These are phyloP conservation scores for Fraxinus albicans DNA, from an alignment of 305 asterid genomes.

Conservation along the genomic window DNA sequence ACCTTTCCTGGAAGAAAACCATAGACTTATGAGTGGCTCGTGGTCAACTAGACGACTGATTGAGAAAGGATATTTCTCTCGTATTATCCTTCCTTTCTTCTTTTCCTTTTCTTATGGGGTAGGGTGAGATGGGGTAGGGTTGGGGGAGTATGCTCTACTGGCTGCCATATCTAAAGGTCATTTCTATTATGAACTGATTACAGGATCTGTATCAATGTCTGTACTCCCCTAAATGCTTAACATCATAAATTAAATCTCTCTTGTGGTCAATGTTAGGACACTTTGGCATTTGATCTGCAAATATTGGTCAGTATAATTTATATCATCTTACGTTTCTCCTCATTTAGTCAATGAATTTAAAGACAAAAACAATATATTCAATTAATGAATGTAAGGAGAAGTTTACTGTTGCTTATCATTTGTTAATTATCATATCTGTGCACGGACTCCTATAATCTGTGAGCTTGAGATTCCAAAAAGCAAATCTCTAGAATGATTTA, in stretches of 20 bases:
- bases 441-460: neutral
- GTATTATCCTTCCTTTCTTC: neutral
- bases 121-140: neutral
- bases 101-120: neutral
- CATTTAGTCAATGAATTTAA: neutral
- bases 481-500: neutral
- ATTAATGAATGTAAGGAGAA: neutral
- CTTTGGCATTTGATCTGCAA: neutral
- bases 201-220: neutral
- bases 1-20: neutral
- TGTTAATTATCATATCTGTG: neutral
- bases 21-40: neutral
- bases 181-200: neutral
- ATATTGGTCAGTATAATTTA: neutral
- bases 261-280: neutral
- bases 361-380: neutral
- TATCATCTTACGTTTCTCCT: neutral
- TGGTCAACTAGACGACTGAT: neutral
- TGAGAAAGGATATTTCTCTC: neutral
- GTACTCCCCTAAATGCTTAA: neutral
- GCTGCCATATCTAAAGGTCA: neutral
- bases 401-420: neutral
- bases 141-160: neutral
- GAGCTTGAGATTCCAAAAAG: neutral
- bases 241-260: neutral